phyloP scores from a whole-genome alignment of 768 basidiomycete species.

The Ramaria rubella region DNA sequence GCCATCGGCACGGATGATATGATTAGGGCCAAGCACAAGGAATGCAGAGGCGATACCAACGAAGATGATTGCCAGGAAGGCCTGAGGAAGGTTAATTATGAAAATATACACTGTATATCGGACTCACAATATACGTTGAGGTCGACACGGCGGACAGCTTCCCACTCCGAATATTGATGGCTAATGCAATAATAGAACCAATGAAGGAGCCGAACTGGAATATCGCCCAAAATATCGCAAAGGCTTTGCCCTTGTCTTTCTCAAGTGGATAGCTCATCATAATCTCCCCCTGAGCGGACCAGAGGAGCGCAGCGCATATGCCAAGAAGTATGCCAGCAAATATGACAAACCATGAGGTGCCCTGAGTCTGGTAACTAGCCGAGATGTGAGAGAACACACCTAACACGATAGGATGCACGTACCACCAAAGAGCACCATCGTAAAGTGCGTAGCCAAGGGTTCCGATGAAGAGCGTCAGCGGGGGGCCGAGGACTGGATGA shows the following conservation, averaged over 20 bases:
- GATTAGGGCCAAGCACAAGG: constrained; percentile 32
- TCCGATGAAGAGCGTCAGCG: constrained; percentile 43
- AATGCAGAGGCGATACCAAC: constrained; percentile 30
- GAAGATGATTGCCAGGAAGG: constrained; percentile 41
- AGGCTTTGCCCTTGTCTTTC: constrained; percentile 47
- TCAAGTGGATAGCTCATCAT: constrained; percentile 55
- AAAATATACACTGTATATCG: not conserved
- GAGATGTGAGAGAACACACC: not conserved
- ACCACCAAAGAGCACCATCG: constrained; percentile 40
- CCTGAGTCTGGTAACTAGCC: constrained; percentile 33
- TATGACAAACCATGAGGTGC: constrained; percentile 39
- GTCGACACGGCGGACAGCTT: constrained; percentile 31
- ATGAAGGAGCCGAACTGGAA: constrained; percentile 40
- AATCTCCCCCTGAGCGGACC: constrained; percentile 46
- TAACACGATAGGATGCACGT: constrained; percentile 8
- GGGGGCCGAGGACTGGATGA: constrained; percentile 35
- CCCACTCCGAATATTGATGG: constrained; percentile 32
- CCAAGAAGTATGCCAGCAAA: constrained; percentile 45
- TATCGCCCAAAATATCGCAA: constrained; percentile 48
- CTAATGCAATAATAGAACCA: constrained; percentile 38
- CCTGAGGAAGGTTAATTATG: constrained; percentile 16
- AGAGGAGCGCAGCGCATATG: constrained; percentile 43
- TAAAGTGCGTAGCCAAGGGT: constrained; percentile 48
- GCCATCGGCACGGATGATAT: constrained; percentile 34
- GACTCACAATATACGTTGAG: constrained; percentile 33